These are phyloP conservation scores for Glycine tomentella DNA, from an alignment of 306 rosid species.

Conservation along the genomic window DNA sequence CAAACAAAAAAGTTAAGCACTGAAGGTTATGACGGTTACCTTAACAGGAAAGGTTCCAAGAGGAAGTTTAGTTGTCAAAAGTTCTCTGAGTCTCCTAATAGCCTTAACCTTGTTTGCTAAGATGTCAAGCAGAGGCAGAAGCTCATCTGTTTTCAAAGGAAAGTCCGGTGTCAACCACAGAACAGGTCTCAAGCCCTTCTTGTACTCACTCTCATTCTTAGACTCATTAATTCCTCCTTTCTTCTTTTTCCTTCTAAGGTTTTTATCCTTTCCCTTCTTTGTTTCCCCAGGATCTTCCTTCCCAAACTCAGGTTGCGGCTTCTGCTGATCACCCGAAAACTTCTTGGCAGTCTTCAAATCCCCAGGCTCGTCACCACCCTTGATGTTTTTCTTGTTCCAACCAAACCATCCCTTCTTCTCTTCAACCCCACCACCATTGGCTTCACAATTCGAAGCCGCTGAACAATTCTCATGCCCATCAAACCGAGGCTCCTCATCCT, in stretches of 20 bases:
- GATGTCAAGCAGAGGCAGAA: conserved; percentile 93
- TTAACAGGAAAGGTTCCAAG: conserved; percentile 94
- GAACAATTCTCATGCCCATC: conserved; percentile 22
- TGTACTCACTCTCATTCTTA: conserved; percentile 95
- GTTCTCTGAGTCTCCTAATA: conserved; percentile 93
- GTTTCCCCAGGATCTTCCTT: conserved; percentile 69
- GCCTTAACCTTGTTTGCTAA: conserved; percentile 99
- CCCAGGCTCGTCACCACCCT: conserved; percentile 62
- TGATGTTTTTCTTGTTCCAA: conserved; percentile 84
- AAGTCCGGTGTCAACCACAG: conserved; percentile 98
- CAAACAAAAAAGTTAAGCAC: background rate
- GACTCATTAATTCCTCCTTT: conserved; percentile 66
- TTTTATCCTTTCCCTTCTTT: conserved; percentile 89
- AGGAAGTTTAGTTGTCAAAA: conserved; percentile 96
- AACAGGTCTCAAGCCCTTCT: conserved; percentile 95
- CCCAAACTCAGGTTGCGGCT: conserved; percentile 60
- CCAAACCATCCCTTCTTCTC: conserved; percentile 97
- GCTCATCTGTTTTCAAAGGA: conserved; percentile 95
- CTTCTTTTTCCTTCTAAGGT: conserved; percentile 81
- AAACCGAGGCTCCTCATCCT: conserved; percentile 70
- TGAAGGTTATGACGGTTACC: conserved; percentile 57
- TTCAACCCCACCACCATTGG: conserved; percentile 43
- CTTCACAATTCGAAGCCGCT: no score
- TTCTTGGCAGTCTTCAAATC: conserved; percentile 57
- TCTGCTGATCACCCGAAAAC: conserved; percentile 22